Evolutionary conservation across 208 protist species (phyloP), one percentile per base, ranked within the genome.

Genomic region (Crithidia sp.): DNA sequence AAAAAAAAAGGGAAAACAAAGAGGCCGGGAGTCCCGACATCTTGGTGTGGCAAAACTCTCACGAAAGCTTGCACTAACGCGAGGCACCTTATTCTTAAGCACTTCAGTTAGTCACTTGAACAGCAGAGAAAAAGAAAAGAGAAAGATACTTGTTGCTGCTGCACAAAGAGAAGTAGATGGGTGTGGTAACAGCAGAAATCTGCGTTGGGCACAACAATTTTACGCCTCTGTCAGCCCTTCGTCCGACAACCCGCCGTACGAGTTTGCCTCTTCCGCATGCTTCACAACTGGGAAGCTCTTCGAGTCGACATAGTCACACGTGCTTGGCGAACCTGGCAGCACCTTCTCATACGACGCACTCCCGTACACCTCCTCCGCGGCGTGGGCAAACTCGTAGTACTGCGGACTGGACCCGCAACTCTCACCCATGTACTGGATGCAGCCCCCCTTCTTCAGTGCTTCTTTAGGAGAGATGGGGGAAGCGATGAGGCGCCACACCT

Each of bases 351-450:
- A 64, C 6, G 59, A n/a, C n/a, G 59, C 59, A 9, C 16, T 64
- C 8, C 59, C 59, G 59, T 64, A 64, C 13, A 64, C 43, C 9
- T 49, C 43, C 36, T 49, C 40, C 43, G 59, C 59, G 14, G 47
- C 59, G 13, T 52, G 59, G 16, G 59, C 8, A 39, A 64, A 64
- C 40, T 53, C 43, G 59, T 64, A 64, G 43, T 64, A 64, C 59
- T 52, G 5, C 8, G 59, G 59, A 3, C 4, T 52, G 19, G 14
- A 3, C 13, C 19, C 43, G 7, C 4, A 3, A 3, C 13, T n/a
- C 5, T 64, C 59, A 2, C 3, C 39, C 12, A 64, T 8, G 43
- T 64, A 64, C 43, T 64, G 59, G 7, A 64, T 37, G 43, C 59
- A 64, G n/a, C 59, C 59, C 0, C 59, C 59, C 17, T 64, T 49